phyloP scores from a whole-genome alignment of 1,284 basidiomycete genomes.

The Athelia psychrophila region DNA sequence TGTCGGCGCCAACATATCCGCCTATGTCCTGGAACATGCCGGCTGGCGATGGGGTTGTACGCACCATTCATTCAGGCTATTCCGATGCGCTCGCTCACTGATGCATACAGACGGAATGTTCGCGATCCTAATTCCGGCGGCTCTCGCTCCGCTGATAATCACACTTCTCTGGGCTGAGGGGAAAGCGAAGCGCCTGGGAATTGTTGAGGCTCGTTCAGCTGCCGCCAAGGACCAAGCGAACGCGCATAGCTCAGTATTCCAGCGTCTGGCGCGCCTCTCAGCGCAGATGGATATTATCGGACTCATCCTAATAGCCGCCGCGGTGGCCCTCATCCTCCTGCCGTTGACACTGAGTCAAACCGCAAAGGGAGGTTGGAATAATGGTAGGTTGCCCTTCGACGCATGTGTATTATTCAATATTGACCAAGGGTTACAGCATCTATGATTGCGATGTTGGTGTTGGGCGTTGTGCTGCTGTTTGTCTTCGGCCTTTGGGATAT shows the following conservation, averaged over 20 bases:
- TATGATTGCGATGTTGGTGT: constrained; percentile 33
- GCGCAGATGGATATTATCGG: constrained; percentile 64
- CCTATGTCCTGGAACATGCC: constrained; percentile 49
- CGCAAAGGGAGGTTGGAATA: constrained; percentile 41
- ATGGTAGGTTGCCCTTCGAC: constrained; percentile 28
- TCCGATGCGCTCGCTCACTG: not conserved
- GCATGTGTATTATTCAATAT: not conserved
- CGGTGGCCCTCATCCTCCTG: constrained; percentile 61
- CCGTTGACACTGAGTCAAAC: constrained; percentile 58
- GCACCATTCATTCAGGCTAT: constrained; percentile 13
- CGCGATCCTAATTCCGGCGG: constrained; percentile 54
- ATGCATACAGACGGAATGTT: constrained; percentile 60
- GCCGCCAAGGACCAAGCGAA: not conserved
- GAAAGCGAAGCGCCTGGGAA: constrained; percentile 53
- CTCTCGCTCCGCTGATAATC: constrained; percentile 56
- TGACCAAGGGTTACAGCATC: constrained; percentile 16
- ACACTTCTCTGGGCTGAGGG: constrained; percentile 72
- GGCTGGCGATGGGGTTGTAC: constrained; percentile 79
- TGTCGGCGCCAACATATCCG: constrained; percentile 68
- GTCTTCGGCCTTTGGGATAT: constrained; percentile 30
- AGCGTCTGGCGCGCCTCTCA: constrained; percentile 26
- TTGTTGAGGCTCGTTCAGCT: constrained; percentile 22
- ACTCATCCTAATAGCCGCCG: constrained; percentile 62
- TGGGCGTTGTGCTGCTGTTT: constrained; percentile 25
- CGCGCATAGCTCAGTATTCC: constrained; percentile 6